Evolutionary conservation across 345 rosid genomes (phyloP), one percentile per base, ranked within the genome.

Genomic region (Geranium brycei): DNA sequence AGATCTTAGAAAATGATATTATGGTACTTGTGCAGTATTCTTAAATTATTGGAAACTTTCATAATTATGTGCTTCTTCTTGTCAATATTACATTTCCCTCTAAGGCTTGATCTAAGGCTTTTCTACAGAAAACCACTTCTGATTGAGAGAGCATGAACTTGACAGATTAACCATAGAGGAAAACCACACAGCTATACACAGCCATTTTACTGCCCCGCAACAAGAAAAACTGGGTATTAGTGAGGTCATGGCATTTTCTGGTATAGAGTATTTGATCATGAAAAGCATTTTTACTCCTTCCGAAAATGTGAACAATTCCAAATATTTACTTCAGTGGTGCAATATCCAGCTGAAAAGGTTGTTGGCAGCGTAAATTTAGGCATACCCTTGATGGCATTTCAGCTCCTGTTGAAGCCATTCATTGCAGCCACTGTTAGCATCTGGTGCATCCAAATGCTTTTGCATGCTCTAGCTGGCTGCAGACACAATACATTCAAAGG

Each of bases 61-160:
- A 4, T 57, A 17, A 19, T 16, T 4, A 57, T 4, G 41, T 58
- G 56, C 14, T 35, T 62, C 62, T 55, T 60, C 62, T 47, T 47
- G 6, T 66, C 66, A 19, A 51, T 41, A 47, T 35, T 28, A 28
- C 51, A 10, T 67, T 68, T 79, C 68, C 66, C 71, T 30, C 19
- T 55, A 7, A 59, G 38, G 38, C 38, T 32, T 32, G 38, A 6
- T 32, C 38, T 6, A 32, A 32, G 5, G 41, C 41, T 35, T 35
- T 35, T 35, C 41, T 35, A 35, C 41, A 35, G 65, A 76, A 66
- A 60, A 60, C 41, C 58, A 63, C 28, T 38, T 63, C 31, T 67
- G 7, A 61, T 4, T 65, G 18, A 40, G 40, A 53, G 64, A 57
- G 55, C 57, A 4, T 58, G 62, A 31, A 66, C 51, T 55, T 47